Evolutionary conservation across 352 stramenopile species (phyloP), one percentile per base, ranked within the genome.

Genomic region (Phytophthora parvispora): DNA sequence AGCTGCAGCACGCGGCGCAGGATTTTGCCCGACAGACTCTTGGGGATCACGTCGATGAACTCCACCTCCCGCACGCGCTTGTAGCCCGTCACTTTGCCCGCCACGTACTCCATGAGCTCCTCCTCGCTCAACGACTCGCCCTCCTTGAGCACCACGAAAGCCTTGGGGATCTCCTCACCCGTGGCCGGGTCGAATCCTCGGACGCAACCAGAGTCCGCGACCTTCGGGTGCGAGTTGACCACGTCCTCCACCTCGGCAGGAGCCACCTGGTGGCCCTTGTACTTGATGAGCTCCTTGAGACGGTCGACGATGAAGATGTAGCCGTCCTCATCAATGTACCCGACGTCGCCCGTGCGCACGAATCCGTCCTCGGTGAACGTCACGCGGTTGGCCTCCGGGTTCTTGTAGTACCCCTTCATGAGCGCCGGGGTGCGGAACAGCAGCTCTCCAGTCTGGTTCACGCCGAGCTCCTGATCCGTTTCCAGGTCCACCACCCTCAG

Each of bases 221-320:
- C 59, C 2, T 64, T 53, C 18, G 80, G 79, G 72, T 98, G 84
- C 4, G 72, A 83, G 16, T 97, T 83, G 7, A 98, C 47, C 6
- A 98, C 69, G 31, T 93, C 93, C 72, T 98, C 95, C 10, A 98
- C 72, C 74, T 98, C 95, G 1, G 92, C 93, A 3, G 94, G 95
- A 10, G 93, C 86, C 16, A 99, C 80, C 72, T 96, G 94, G 58
- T 94, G 94, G 6, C 93, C 95, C 60, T 97, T 97, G 63, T 97
- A 93, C 80, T 99, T 98, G 76, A 99, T 99, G 15, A 99, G 72
- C 70, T 98, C 94, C 78, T 99, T 98, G 24, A 97, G 71, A 18
- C 95, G 75, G 69, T 98, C 95, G 0, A 91, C 88, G 45, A 99
- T 97, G 63, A 90, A 98, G 15, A 98, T 86, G 67, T 76, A 98